phyloP scores from a whole-genome alignment of 2,329 filamentous ascomycete species.

The Falciphora oryzae region DNA sequence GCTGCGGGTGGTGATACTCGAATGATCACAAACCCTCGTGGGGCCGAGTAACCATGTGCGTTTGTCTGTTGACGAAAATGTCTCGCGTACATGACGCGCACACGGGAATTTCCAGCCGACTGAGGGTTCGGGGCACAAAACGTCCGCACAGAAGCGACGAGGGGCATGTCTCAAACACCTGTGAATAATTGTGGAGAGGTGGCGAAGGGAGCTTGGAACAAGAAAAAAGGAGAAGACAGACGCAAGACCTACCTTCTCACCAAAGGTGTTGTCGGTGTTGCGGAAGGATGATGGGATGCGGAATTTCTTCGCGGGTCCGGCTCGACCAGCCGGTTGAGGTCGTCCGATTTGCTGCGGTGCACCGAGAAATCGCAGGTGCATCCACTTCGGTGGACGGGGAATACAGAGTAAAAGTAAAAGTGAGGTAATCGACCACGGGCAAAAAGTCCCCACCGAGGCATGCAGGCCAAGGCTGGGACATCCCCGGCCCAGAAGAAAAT shows the following conservation, averaged over 20 bases:
- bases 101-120: not conserved
- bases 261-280: not conserved
- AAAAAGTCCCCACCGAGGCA: not conserved
- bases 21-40: not conserved
- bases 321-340: not conserved
- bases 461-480: not conserved
- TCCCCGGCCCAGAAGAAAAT: too few species aligned
- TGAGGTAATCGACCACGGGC: not conserved
- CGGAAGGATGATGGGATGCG: not conserved
- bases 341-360: not conserved
- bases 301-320: too few species aligned
- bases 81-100: not conserved
- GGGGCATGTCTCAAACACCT: too few species aligned
- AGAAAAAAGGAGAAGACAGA: not conserved
- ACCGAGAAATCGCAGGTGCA: not conserved
- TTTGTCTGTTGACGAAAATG: not conserved
- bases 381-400: too few species aligned
- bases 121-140: not conserved
- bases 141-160: too few species aligned
- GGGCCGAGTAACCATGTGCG: not conserved
- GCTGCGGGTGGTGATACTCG: too few species aligned
- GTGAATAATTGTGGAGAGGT: too few species aligned
- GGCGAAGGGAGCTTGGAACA: not conserved
- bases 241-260: too few species aligned
- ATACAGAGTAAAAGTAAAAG: not conserved